A percentile compares a stretch with the other conserved stretches of the same genome.
phyloP scores from a whole-genome alignment of 305 asterid species.

The Fraxinus greggii region DNA sequence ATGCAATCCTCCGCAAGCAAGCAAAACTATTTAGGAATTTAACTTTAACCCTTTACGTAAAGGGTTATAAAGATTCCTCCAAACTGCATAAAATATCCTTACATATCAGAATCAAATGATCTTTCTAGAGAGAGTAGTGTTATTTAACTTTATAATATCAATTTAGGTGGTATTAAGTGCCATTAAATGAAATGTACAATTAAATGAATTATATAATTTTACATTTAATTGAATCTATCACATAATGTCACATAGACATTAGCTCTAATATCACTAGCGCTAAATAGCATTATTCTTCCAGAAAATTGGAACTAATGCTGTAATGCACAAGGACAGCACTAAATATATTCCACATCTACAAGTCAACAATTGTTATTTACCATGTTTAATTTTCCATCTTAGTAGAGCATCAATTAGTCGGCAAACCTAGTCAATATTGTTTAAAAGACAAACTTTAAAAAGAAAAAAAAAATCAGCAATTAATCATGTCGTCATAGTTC shows the following conservation, averaged over 20 bases:
- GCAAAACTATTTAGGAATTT: conserved; percentile 49
- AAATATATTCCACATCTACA: background rate
- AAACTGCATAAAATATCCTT: conserved; percentile 49
- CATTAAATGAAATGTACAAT: too few species aligned
- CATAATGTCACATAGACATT: too few species aligned
- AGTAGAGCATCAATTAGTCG: background rate
- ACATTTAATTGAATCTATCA: too few species aligned
- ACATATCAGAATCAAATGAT: conserved; percentile 52
- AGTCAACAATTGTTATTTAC: background rate
- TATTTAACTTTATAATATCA: too few species aligned
- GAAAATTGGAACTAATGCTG: conserved; percentile 29
- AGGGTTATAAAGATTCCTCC: conserved; percentile 58
- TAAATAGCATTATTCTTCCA: too few species aligned
- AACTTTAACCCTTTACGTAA: conserved; percentile 50
- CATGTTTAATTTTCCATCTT: background rate
- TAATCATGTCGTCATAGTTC: background rate
- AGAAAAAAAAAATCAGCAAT: background rate
- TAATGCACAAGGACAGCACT: conserved; percentile 20
- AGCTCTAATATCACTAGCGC: too few species aligned
- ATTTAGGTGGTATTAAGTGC: too few species aligned
- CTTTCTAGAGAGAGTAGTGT: conserved; percentile 28
- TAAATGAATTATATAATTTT: too few species aligned
- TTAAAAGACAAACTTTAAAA: background rate
- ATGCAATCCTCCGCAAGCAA: conserved; percentile 55
- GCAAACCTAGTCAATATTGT: background rate